These are phyloP conservation scores for Jamesozyma hellenica DNA, from an alignment of 805 yeast genomes.

Conservation along the genomic window DNA sequence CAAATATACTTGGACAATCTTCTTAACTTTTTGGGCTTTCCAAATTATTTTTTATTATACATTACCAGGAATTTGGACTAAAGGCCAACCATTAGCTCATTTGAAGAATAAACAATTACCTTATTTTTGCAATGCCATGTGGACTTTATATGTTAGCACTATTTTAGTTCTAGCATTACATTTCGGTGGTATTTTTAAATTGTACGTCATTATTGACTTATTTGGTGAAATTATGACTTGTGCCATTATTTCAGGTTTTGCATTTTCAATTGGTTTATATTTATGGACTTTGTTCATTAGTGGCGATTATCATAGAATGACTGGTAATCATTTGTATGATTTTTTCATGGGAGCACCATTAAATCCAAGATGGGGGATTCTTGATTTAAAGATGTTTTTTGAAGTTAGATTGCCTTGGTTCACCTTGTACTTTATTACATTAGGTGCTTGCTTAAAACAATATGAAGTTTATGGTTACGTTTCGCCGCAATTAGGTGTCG, in stretches of 20 bases:
- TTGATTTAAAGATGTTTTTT: conserved; percentile 93
- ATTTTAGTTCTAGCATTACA: conserved; percentile 53
- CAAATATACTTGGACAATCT: conserved; percentile 53
- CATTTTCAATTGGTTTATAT: conserved; percentile 60
- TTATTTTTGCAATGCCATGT: conserved; percentile 87
- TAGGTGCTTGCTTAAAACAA: conserved; percentile 70
- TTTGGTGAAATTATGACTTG: conserved; percentile 91
- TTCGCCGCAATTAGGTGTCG: conserved; percentile 61
- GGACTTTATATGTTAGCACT: conserved; percentile 66
- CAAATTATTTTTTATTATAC: conserved; percentile 72
- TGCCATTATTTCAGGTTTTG: conserved; percentile 72
- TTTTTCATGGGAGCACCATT: conserved; percentile 95
- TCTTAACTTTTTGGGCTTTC: conserved; percentile 54
- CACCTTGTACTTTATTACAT: conserved; percentile 65
- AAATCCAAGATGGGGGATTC: conserved; percentile 87
- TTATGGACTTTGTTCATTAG: conserved; percentile 52
- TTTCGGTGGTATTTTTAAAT: conserved; percentile 59
- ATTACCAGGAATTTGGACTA: conserved; percentile 88
- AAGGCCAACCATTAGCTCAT: conserved; percentile 87
- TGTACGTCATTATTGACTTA: conserved; percentile 65
- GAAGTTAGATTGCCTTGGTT: conserved; percentile 98
- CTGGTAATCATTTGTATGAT: conserved; percentile 85
- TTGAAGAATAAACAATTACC: conserved; percentile 72
- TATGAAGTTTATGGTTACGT: conserved; percentile 71
- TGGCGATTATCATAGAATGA: conserved; percentile 78